Evolutionary conservation across 2,329 filamentous ascomycete species (phyloP), one percentile per base, ranked within the genome.

Genomic region (Aspergillus pseudoglaucus): DNA sequence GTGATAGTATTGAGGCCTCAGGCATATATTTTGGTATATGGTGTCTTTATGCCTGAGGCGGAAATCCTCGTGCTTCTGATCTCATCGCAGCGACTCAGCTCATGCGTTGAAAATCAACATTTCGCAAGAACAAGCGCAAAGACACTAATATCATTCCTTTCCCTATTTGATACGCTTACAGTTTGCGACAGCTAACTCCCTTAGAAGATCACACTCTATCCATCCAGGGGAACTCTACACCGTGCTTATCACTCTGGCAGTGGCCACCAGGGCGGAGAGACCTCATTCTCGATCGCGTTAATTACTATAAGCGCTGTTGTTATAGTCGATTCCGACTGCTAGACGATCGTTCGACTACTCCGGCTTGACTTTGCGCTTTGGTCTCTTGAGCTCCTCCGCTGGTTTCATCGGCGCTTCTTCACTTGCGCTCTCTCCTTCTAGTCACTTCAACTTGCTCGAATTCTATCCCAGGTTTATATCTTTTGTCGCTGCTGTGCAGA

Each of bases 1-100:
- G 46, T 58, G 67, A 69, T 69, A 68, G 48, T 2, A 22, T 14
- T 18, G 1, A 1, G 44, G 54, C 59, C 60, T 62, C 35, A 60
- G 61, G 59, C 49, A 30, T 0, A 8, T 49, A 49, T 47, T 47
- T 44, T 22, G 10, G 5, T 20, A 7, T 47, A 46, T 22, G 10
- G 5, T 20, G 15, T 18, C 37, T 20, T 35, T n/a, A 3, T 35
- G 33, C 33, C 33, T 35, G n/a, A 35, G 33, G n/a, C n/a, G 14
- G 15, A 30, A 3, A 4, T 30, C 12, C 25, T 30, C 25, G 25
- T 30, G 25, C 25, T 35, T 7, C 33, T 35, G 33, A 35, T 35
- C 33, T 35, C 33, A 35, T 35, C 14, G 33, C 33, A 35, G 33
- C 8, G n/a, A 14, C 33, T 30, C 25, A 12, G 10, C 9, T 30